Percentiles rank a stretch among this genome's conserved stretches.
These are phyloP conservation scores for Boletus reticuloceps DNA, from an alignment of 768 basidiomycete species.

Conservation along the genomic window DNA sequence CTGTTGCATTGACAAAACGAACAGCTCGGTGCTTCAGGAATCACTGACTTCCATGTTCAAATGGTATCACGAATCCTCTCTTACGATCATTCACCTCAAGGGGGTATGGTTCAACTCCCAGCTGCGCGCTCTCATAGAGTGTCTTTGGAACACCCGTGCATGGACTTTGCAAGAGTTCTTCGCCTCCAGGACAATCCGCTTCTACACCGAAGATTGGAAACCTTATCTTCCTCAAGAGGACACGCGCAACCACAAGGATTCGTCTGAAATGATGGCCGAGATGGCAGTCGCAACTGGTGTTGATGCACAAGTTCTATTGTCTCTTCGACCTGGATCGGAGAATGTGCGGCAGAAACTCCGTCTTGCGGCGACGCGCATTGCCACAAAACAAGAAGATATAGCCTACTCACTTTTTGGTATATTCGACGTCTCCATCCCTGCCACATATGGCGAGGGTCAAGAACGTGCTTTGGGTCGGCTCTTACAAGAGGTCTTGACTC, in stretches of 20 bases:
- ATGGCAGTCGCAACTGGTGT: too few species aligned
- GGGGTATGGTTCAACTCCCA: too few species aligned
- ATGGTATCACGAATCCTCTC: not conserved
- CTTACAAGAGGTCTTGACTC: not conserved
- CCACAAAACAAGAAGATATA: too few species aligned
- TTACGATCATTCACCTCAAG: not conserved
- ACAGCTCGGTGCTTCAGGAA: not conserved
- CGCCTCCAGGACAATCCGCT: not conserved
- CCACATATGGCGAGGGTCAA: too few species aligned
- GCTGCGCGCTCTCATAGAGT: not conserved
- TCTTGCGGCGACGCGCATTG: not conserved
- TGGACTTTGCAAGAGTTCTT: not conserved
- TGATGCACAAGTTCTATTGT: too few species aligned
- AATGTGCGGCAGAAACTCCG: not conserved
- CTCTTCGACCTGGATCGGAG: not conserved
- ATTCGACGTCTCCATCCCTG: too few species aligned
- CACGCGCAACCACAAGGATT: not conserved
- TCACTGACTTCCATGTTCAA: not conserved
- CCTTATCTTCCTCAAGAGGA: not conserved
- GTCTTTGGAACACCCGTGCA: not conserved
- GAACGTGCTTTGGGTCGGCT: not conserved
- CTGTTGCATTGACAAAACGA: not conserved
- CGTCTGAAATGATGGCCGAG: not conserved
- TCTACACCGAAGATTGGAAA: not conserved
- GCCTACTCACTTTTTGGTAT: too few species aligned